Evolutionary conservation across 805 yeast genomes (phyloP), one percentile per base, ranked within the genome.

Genomic region (Saccharomycopsis guyanensis): DNA sequence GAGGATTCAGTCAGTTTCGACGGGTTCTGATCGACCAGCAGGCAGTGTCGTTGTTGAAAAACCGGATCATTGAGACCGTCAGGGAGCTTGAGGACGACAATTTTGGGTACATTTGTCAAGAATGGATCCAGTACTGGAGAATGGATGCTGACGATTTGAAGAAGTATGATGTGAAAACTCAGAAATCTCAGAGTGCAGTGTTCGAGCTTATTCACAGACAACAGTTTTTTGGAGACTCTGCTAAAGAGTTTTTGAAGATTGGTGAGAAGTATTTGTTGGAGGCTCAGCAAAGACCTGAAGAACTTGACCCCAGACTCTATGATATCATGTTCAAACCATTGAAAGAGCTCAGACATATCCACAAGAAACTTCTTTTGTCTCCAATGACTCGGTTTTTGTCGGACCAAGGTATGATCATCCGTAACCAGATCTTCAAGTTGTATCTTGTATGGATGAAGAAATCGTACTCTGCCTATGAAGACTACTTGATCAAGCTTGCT

Each of bases 131-230:
- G 32, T 49, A 49, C 29, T 49, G 52, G 52, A 35, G 38, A 20
- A 40, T 49, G 49, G 52, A 49, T 27, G 25, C 18, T 4, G 45
- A 44, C 24, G 52, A 49, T 33, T 27, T 49, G 22, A 23, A 16
- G n/a, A 49, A 42, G 29, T 49, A 24, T 29, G 49, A 44, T 38
- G 27, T 24, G 29, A 45, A 34, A 12, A 42, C 45, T 3, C 49
- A 45, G 19, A 45, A 49, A 24, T 29, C 40, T 12, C 52, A 49
- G 27, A 38, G 43, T 2, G 49, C 46, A 6, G 45, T 49, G 10
- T 49, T 49, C 40, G 52, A 49, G 25, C 24, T 49, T 18, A 49
- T 49, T 15, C 52, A 49, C 33, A n/a, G 49, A n/a, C 49, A 49
- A 29, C 52, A 49, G 31, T 38, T 38, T 32, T 49, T 36, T 49